phyloP scores from a whole-genome alignment of 768 basidiomycete genomes.

The Psilocybe sp. region DNA sequence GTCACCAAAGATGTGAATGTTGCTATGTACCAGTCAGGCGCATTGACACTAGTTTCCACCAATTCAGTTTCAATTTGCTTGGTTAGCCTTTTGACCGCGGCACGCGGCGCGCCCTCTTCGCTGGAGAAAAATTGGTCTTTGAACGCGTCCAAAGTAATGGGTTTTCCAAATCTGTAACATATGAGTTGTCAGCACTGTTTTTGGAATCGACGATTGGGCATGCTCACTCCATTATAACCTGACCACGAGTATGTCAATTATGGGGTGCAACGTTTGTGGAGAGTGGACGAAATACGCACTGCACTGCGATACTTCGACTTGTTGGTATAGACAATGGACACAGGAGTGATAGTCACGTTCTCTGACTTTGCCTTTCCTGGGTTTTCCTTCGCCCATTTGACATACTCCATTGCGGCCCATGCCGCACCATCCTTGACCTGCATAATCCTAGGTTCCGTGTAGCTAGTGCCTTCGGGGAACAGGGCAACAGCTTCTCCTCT shows the following conservation, averaged over 20 bases:
- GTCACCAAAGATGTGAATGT: background rate
- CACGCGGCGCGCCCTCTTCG: slow-evolving; percentile 64
- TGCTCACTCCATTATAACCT: slow-evolving; percentile 71
- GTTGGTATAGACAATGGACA: slow-evolving; percentile 91
- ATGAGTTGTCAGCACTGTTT: background rate
- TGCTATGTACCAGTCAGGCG: slow-evolving; percentile 81
- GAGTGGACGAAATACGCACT: slow-evolving; percentile 44
- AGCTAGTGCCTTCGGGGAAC: slow-evolving; percentile 92
- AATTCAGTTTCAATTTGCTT: slow-evolving; percentile 69
- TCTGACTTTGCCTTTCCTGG: slow-evolving; percentile 39
- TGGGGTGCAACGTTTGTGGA: background rate
- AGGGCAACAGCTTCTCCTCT: slow-evolving; percentile 84
- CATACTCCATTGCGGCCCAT: slow-evolving; percentile 93
- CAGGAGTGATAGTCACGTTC: slow-evolving; percentile 71
- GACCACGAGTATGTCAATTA: slow-evolving; percentile 1
- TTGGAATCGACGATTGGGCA: background rate
- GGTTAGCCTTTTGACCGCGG: slow-evolving; percentile 86
- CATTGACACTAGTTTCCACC: slow-evolving; percentile 80
- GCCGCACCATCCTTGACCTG: slow-evolving; percentile 92
- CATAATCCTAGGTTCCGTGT: slow-evolving; percentile 92
- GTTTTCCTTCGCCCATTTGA: slow-evolving; percentile 68
- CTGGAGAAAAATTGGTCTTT: slow-evolving; percentile 73
- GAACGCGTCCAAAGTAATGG: slow-evolving; percentile 75
- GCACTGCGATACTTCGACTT: slow-evolving; percentile 93
- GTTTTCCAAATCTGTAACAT: slow-evolving; percentile 66